Evolutionary conservation across 768 basidiomycete species (phyloP).

Genomic region (Agaricus blazei): DNA sequence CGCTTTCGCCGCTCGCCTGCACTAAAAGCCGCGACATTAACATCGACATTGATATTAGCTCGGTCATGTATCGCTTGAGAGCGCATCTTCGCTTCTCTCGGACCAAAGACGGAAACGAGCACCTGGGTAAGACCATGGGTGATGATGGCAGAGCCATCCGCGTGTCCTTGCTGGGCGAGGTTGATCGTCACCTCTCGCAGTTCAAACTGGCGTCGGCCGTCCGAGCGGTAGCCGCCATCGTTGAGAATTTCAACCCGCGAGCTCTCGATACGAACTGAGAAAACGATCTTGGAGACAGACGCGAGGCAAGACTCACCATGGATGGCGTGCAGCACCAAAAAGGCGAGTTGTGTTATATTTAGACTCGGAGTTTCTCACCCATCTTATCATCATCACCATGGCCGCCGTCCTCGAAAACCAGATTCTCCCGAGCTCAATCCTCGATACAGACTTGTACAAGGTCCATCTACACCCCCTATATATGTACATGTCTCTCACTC

Average conservation of each 20-base stretch:
- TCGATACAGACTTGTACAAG: slow-evolving; percentile 97
- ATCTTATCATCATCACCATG: slow-evolving; percentile 25
- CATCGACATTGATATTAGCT: slow-evolving; percentile 86
- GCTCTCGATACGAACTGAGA: slow-evolving; percentile 24
- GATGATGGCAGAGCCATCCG: slow-evolving; percentile 83
- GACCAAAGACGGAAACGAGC: slow-evolving; percentile 85
- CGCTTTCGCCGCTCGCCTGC: slow-evolving; percentile 75
- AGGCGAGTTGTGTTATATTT: background rate
- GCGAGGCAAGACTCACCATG: background rate
- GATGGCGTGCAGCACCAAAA: background rate
- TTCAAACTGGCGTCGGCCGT: slow-evolving; percentile 90
- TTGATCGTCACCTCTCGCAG: slow-evolving; percentile 78
- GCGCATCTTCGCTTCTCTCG: slow-evolving; percentile 80
- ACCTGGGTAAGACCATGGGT: slow-evolving; percentile 91
- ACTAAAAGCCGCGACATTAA: slow-evolving; percentile 84
- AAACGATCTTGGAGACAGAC: background rate
- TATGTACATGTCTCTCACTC: background rate
- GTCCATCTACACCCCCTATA: slow-evolving; percentile 27
- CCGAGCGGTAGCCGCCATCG: slow-evolving; percentile 84
- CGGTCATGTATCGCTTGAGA: slow-evolving; percentile 82
- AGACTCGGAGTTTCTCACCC: background rate
- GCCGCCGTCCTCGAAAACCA: slow-evolving; percentile 25
- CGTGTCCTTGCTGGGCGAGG: slow-evolving; percentile 65
- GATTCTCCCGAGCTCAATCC: slow-evolving; percentile 49
- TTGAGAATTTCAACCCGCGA: slow-evolving; percentile 73